These are phyloP conservation scores for Volvariella surrecta DNA, from an alignment of 1,284 basidiomycete species.

Conservation along the genomic window DNA sequence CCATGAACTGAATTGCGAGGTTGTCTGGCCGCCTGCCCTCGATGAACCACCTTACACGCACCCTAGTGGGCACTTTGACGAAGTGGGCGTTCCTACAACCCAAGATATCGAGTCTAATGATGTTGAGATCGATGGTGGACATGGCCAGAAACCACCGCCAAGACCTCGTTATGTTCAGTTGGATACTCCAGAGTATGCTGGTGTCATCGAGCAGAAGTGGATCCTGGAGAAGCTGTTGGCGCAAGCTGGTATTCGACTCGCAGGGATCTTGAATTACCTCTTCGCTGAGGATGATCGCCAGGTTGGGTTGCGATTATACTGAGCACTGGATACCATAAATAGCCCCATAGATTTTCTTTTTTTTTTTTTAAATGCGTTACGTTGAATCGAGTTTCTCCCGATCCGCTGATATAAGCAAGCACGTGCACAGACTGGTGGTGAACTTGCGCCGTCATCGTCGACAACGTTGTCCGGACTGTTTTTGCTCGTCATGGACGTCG, in stretches of 20 bases:
- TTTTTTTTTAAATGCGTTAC: too few species aligned
- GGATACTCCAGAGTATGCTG: constrained; percentile 80
- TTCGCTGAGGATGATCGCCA: constrained; percentile 31
- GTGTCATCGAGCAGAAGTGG: constrained; percentile 55
- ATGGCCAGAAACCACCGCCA: neutral
- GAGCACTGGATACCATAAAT: too few species aligned
- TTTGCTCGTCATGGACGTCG: constrained; percentile 1
- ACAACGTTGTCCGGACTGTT: too few species aligned
- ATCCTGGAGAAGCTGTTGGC: constrained; percentile 77
- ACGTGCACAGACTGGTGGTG: neutral
- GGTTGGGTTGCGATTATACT: too few species aligned
- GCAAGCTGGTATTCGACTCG: constrained; percentile 75
- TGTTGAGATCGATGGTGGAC: neutral
- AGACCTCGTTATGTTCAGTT: constrained; percentile 33
- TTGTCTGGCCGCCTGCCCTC: constrained; percentile 69
- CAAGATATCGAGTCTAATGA: neutral
- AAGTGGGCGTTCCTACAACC: too few species aligned
- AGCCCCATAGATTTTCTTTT: too few species aligned
- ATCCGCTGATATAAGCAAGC: too few species aligned
- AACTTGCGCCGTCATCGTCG: too few species aligned
- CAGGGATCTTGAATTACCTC: constrained; percentile 72
- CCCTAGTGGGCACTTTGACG: neutral
- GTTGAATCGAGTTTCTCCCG: too few species aligned
- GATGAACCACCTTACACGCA: constrained; percentile 34
- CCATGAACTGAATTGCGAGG: constrained; percentile 70